These are phyloP conservation scores for Acacia pycnantha DNA, from an alignment of 331 rosid species.

Conservation along the genomic window DNA sequence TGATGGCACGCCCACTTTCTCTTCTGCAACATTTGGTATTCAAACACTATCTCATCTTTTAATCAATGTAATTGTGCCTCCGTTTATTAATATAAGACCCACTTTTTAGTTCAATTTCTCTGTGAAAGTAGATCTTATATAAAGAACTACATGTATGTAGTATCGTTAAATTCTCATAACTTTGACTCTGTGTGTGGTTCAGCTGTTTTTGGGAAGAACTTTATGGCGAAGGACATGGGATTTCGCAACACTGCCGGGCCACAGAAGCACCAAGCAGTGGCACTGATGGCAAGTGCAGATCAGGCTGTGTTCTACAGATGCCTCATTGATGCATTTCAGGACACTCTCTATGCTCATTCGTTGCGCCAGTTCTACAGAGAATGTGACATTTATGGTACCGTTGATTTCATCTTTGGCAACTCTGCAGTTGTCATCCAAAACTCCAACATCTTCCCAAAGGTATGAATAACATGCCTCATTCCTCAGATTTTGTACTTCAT, in stretches of 20 bases:
- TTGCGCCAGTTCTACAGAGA: conserved; percentile 77
- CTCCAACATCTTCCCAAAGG: conserved; percentile 55
- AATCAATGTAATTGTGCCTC: neutral
- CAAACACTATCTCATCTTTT: neutral
- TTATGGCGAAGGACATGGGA: conserved; percentile 68
- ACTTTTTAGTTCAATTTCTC: no score
- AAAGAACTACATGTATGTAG: no score
- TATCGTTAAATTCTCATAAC: neutral
- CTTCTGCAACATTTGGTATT: conserved; percentile 78
- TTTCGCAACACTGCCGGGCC: conserved; percentile 74
- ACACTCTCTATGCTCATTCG: conserved; percentile 57
- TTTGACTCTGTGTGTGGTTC: neutral
- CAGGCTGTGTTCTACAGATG: conserved; percentile 67
- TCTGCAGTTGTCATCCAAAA: conserved; percentile 66
- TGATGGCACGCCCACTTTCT: conserved; percentile 87
- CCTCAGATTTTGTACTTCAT: no score
- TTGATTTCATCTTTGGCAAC: conserved; percentile 84
- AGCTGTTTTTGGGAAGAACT: conserved; percentile 74
- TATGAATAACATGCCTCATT: neutral
- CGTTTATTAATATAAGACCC: no score
- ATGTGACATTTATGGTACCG: conserved; percentile 70
- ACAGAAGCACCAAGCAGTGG: conserved; percentile 78
- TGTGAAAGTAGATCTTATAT: no score
- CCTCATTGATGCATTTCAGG: conserved; percentile 65
- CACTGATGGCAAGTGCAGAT: conserved; percentile 65